Evolutionary conservation across 208 protist species (phyloP), one percentile per base, ranked within the genome.

Genomic region (Wallacemonas sp.): DNA sequence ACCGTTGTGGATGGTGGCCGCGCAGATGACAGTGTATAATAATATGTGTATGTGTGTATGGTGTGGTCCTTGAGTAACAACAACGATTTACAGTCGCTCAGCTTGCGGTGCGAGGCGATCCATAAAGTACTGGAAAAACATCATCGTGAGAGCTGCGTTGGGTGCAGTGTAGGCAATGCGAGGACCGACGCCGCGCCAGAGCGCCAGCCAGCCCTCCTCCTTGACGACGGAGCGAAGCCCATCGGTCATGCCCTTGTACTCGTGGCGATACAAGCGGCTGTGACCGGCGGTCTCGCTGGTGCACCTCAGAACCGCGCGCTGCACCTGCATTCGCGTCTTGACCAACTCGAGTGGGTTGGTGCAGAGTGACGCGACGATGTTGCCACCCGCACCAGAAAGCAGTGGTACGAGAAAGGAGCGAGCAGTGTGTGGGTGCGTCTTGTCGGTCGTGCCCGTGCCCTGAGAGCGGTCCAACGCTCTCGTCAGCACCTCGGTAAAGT

Each of bases 261-360:
- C 44, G 57, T 93, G 93, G 16, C 33, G 27, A 68, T 85, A 96
- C 14, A 76, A 54, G 17, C 32, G 32, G 6, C n/a, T 38, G 19
- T 29, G 2, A 1, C 26, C 19, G 0, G 46, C 34, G 4, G 30
- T 49, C 1, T 21, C 16, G 52, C n/a, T 39, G 57, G 11, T 48
- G 38, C 61, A 34, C 19, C 70, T 58, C 43, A 93, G 61, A 30
- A 89, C 73, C 0, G 85, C 72, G 0, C 85, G 74, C 68, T 97
- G 90, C 19, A 97, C 84, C 74, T 97, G 93, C 66, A 97, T 61
- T 0, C 93, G 84, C 41, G 92, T 92, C 74, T 97, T 97, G 39
- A 95, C 80, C 29, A 97, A 68, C 66, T 97, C 93, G 17, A 97
- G 57, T 41, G 90, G 89, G 72, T 97, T 97, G 24, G 93, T 97